These are phyloP conservation scores for Meyerozyma elateridarum DNA, from an alignment of 1,139 yeast genomes.

Conservation along the genomic window DNA sequence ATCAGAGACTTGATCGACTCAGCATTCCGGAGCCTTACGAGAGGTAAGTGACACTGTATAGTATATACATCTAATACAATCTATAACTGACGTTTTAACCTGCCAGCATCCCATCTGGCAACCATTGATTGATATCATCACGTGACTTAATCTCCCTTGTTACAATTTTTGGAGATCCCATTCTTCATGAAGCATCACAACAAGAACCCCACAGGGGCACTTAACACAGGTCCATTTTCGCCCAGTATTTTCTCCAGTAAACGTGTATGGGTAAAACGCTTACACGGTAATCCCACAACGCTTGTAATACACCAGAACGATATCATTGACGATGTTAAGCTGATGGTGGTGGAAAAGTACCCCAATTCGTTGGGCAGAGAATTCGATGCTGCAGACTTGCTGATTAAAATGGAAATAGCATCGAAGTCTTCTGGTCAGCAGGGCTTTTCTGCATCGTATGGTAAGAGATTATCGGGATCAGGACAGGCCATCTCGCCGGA, in stretches of 20 bases:
- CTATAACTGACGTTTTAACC: too few relatives aligned
- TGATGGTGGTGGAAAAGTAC: constrained; percentile 53
- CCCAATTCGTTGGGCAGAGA: constrained; percentile 62
- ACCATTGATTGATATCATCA: too few relatives aligned
- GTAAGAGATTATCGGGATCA: not conserved
- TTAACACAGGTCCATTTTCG: constrained; percentile 6
- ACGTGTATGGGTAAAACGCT: constrained; percentile 64
- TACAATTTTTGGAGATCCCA: too few relatives aligned
- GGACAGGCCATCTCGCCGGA: constrained; percentile 10
- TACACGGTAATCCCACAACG: constrained; percentile 63
- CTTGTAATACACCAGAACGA: constrained; percentile 50
- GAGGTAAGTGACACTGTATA: constrained; percentile 11
- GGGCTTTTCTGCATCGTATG: not conserved
- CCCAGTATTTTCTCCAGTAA: constrained; percentile 13
- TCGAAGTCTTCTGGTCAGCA: constrained; percentile 2
- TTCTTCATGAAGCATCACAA: too few relatives aligned
- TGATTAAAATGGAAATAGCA: constrained; percentile 33
- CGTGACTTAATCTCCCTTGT: too few relatives aligned
- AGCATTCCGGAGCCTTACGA: constrained; percentile 58
- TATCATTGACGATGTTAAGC: constrained; percentile 71
- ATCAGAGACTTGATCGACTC: constrained; percentile 69
- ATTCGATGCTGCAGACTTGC: constrained; percentile 68
- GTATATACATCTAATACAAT: too few relatives aligned
- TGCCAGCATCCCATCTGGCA: too few relatives aligned
- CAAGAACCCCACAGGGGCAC: not conserved